Conservation (phyloP, 228 moss, liverwort and hornwort species). For the Sphagnum fallax region DNA sequence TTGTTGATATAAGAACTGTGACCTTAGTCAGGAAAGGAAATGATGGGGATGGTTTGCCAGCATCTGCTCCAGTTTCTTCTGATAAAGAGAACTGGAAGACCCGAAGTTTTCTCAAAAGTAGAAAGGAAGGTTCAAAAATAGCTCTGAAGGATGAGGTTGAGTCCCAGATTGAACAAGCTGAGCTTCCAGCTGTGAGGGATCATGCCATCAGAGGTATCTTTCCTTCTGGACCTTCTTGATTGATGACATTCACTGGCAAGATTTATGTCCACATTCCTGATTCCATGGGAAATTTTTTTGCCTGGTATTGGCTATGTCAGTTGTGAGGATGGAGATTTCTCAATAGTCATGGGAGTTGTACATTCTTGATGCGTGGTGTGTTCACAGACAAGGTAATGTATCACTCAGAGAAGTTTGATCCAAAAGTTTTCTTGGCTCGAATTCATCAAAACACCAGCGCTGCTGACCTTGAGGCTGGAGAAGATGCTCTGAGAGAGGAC, state of each 20-base stretch:
- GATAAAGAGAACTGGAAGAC: constrained; percentile 34
- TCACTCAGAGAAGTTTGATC: constrained; percentile 88
- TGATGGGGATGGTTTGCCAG: constrained; percentile 34
- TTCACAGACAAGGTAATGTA: constrained; percentile 80
- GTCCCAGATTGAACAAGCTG: constrained; percentile 28
- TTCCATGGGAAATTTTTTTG: too few species aligned
- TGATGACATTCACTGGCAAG: too few species aligned
- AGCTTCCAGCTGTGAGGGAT: constrained; percentile 64
- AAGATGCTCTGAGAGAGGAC: constrained; percentile 67
- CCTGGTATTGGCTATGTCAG: too few species aligned
- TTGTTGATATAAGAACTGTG: constrained; percentile 72
- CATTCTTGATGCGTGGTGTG: too few species aligned
- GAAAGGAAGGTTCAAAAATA: constrained; percentile 32
- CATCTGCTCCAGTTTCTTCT: constrained; percentile 9
- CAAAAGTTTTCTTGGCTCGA: constrained; percentile 86
- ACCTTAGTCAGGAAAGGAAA: constrained; percentile 60
- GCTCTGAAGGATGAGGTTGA: constrained; percentile 25
- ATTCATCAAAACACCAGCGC: constrained; percentile 75
- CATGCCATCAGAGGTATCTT: constrained; percentile 55
- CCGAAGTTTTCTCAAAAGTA: constrained; percentile 22
- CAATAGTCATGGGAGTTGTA: too few species aligned
- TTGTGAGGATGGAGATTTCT: too few species aligned
- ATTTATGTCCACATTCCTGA: too few species aligned
- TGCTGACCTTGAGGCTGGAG: constrained; percentile 73
- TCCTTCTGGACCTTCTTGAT: too few species aligned